Evolutionary conservation across 805 yeast genomes (phyloP).

Genomic region (Zygosaccharomyces lentus): DNA sequence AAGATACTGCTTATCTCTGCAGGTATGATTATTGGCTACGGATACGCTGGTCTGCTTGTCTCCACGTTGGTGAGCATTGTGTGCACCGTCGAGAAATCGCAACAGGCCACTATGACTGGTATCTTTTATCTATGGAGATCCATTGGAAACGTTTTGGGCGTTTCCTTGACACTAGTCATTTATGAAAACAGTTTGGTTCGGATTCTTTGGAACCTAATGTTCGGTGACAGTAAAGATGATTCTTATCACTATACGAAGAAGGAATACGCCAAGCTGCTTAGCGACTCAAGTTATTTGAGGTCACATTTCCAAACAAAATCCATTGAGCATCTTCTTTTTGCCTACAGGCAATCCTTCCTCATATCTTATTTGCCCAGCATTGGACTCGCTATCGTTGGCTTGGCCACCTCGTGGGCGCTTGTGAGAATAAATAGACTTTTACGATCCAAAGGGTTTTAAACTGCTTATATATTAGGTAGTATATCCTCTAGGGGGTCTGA

Average conservation of each 20-base stretch:
- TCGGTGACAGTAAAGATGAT: conserved; percentile 6
- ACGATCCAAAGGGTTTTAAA: neutral
- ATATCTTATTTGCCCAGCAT: conserved; percentile 30
- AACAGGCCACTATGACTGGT: conserved; percentile 48
- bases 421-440: conserved; percentile 10
- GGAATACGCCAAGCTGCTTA: conserved; percentile 22
- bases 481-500: conserved; percentile 20
- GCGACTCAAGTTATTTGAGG: conserved; percentile 32
- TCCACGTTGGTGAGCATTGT: conserved; percentile 55
- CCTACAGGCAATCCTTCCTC: conserved; percentile 29
- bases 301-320: conserved; percentile 20
- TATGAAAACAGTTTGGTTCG: conserved; percentile 35
- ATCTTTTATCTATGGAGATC: conserved; percentile 48
- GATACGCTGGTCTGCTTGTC: conserved; percentile 51
- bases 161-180: conserved; percentile 39
- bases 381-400: conserved; percentile 19
- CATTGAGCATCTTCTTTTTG: conserved; percentile 17
- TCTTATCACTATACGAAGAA: conserved; percentile 20
- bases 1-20: conserved; percentile 28
- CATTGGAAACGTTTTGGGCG: conserved; percentile 45
- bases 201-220: conserved; percentile 35
- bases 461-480: conserved; percentile 13
- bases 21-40: conserved; percentile 42
- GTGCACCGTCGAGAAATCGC: conserved; percentile 41
- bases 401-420: conserved; percentile 16